phyloP scores from a whole-genome alignment of 352 stramenopile species.

The Phytophthora foliorum region DNA sequence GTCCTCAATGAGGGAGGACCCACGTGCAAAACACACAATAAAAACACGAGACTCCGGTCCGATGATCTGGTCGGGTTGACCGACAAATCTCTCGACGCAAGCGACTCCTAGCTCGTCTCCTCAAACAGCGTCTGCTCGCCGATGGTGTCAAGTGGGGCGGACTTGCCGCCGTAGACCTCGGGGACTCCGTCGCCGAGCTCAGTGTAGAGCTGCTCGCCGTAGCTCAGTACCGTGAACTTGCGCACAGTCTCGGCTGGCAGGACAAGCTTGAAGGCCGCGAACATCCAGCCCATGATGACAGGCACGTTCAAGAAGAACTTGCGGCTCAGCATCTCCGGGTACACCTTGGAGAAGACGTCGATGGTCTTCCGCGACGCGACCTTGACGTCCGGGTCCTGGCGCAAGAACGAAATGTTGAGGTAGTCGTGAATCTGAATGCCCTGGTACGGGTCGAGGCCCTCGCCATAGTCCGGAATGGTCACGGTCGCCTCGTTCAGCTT shows the following conservation, averaged over 20 bases:
- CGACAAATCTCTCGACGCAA: background rate
- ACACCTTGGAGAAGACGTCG: conserved; percentile 41
- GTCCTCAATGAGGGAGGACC: too few species aligned
- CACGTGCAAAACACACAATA: background rate
- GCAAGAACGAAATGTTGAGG: conserved; percentile 42
- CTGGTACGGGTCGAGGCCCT: conserved; percentile 38
- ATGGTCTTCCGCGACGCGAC: conserved; percentile 36
- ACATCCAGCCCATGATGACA: conserved; percentile 41
- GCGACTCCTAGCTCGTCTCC: conserved; percentile 7
- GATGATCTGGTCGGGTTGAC: too few species aligned
- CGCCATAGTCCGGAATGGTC: conserved; percentile 36
- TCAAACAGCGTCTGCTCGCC: conserved; percentile 35
- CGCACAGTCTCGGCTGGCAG: conserved; percentile 30
- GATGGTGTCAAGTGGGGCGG: conserved; percentile 26
- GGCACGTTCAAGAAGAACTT: conserved; percentile 45
- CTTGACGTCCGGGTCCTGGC: conserved; percentile 40
- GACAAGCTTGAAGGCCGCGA: conserved; percentile 39
- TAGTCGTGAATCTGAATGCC: conserved; percentile 42
- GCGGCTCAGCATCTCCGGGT: conserved; percentile 41
- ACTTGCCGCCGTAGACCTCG: conserved; percentile 38
- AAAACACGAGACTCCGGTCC: background rate
- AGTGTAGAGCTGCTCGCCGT: conserved; percentile 36
- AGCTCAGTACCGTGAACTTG: conserved; percentile 42
- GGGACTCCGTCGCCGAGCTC: conserved; percentile 30
- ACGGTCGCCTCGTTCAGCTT: conserved; percentile 35